Evolutionary conservation across 192 early-diverging fungal genomes (phyloP), one percentile per base, ranked within the genome.

Genomic region (Linnemannia schmuckeri): DNA sequence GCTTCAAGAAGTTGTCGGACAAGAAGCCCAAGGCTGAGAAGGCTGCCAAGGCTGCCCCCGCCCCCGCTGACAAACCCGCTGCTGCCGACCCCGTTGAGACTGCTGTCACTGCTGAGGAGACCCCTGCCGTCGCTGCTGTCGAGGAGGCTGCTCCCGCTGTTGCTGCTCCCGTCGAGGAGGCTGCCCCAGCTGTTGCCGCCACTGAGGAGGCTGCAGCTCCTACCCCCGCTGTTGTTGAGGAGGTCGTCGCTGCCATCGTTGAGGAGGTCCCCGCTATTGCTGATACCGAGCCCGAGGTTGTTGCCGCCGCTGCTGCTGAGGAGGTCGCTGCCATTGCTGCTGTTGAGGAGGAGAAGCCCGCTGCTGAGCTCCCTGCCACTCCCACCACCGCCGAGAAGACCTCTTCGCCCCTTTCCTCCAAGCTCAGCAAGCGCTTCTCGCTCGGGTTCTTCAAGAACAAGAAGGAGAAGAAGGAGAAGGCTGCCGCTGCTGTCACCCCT

Each of bases 1-100:
- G 82, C 81, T 30, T 82, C 77, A 83, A 82, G 77, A 83, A 88
- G 86, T 27, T 88, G 52, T 35, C 76, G 18, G 80, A 81, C 12
- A 83, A 88, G 86, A 88, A 82, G 86, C 82, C 82, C 71, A 80
- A 88, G 86, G 70, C 52, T 12, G 85, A 82, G 79, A 79, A 78
- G 77, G 30, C 68, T 20, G 82, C 33, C 20, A 68, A 42, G 37
- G 78, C 69, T 42, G 77, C 37, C 20, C 44, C 82, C 24, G 82
- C 74, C 37, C 27, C 44, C 37, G 37, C 74, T 33, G 83, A 79
- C 30, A 71, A 76, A 41, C 22, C 66, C 69, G 30, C 76, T 52
- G 80, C 61, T 30, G 52, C 37, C 22, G 52, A 46, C 33, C 24
- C 40, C 42, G 81, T 41, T 38, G 54, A 63, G n/a, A 61, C 42